Conservation (phyloP, 2,329 filamentous ascomycete genomes). For the Exutisphaerella laricina region DNA sequence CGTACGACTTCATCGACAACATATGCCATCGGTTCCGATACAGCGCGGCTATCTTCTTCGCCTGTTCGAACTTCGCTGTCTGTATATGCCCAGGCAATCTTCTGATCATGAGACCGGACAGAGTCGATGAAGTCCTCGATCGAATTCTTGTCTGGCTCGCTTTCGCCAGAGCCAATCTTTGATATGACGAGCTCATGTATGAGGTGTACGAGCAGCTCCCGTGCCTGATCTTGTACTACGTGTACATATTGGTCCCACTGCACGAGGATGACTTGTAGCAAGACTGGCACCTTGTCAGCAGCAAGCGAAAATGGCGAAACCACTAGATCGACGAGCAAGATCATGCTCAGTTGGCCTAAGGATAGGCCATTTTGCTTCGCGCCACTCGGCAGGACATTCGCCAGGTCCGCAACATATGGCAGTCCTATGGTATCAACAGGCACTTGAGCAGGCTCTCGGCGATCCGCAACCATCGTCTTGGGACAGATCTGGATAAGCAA, state of each 20-base stretch:
- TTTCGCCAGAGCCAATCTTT: constrained; percentile 64
- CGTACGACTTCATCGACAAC: constrained; percentile 76
- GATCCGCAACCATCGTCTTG: constrained; percentile 95
- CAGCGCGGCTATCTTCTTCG: constrained; percentile 63
- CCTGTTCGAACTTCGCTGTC: constrained; percentile 70
- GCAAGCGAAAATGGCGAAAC: constrained; percentile 80
- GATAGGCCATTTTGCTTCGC: constrained; percentile 86
- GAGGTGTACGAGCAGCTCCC: constrained; percentile 95
- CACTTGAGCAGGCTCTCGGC: constrained; percentile 60
- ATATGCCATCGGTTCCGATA: constrained; percentile 80
- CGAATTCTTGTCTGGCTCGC: constrained; percentile 61
- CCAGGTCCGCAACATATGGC: constrained; percentile 84
- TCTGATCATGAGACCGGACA: constrained; percentile 75
- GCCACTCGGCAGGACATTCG: constrained; percentile 71
- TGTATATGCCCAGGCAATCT: constrained; percentile 90
- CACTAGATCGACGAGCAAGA: constrained; percentile 91
- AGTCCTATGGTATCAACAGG: constrained; percentile 64
- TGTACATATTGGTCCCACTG: constrained; percentile 97
- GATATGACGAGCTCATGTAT: constrained; percentile 92
- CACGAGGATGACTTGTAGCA: constrained; percentile 86
- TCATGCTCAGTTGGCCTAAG: constrained; percentile 84
- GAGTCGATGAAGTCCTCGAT: constrained; percentile 86
- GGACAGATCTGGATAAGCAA: constrained; percentile 85
- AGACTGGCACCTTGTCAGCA: constrained; percentile 72
- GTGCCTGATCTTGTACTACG: constrained; percentile 90